These are phyloP conservation scores for Lanmaoa rubissima DNA, from an alignment of 768 basidiomycete genomes.

Conservation along the genomic window DNA sequence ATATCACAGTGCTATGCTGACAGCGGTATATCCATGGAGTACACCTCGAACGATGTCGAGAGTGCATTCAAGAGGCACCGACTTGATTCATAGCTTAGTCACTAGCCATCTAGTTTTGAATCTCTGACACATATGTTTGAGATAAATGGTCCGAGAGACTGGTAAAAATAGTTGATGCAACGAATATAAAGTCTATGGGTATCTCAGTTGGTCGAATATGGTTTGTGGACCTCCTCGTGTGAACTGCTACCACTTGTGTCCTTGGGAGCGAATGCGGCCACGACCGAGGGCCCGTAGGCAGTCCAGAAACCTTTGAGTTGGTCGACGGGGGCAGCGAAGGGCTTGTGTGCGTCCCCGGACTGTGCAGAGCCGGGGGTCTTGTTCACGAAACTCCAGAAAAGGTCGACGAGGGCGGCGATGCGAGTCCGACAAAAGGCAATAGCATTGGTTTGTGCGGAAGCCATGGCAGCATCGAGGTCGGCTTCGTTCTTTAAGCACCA, in stretches of 20 bases:
- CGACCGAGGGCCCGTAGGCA: slow-evolving; percentile 39
- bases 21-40: slow-evolving; percentile 71
- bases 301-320: slow-evolving; percentile 40
- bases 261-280: slow-evolving; percentile 30
- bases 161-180: slow-evolving; percentile 3
- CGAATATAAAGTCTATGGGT: background rate
- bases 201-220: slow-evolving; percentile 17
- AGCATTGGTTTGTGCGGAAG: slow-evolving; percentile 50
- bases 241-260: background rate
- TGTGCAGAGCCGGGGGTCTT: slow-evolving; percentile 30
- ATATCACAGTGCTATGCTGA: slow-evolving; percentile 82
- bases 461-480: slow-evolving; percentile 58
- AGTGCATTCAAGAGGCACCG: slow-evolving; percentile 70
- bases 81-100: slow-evolving; percentile 20
- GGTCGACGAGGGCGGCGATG: slow-evolving; percentile 46
- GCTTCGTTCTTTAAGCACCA: slow-evolving; percentile 58
- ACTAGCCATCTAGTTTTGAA: slow-evolving; percentile 7
- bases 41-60: slow-evolving; percentile 71
- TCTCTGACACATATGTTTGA: slow-evolving; percentile 10
- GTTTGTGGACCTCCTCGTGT: background rate
- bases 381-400: slow-evolving; percentile 44
- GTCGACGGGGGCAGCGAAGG: slow-evolving; percentile 19
- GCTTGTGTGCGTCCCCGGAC: slow-evolving; percentile 25
- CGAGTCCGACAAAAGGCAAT: slow-evolving; percentile 56
- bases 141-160: background rate